These are phyloP conservation scores for Phellinidium pouzarii DNA, from an alignment of 1,284 basidiomycete species.

Conservation along the genomic window DNA sequence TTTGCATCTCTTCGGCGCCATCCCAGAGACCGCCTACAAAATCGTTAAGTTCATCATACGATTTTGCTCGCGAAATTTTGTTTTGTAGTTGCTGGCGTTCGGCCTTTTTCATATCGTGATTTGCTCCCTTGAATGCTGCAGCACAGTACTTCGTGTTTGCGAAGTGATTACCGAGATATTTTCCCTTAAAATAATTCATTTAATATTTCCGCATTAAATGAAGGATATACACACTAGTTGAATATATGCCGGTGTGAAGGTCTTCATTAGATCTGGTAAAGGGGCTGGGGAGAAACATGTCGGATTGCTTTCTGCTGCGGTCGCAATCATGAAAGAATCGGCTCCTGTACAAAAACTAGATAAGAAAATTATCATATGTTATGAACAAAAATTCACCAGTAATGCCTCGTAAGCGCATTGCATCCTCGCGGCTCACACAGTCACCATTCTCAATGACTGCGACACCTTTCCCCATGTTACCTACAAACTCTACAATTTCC, in stretches of 20 bases:
- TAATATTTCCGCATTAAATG: neutral
- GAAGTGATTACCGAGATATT: constrained; percentile 75
- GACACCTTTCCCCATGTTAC: constrained; percentile 60
- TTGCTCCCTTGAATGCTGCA: constrained; percentile 65
- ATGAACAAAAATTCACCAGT: constrained; percentile 49
- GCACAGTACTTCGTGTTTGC: constrained; percentile 91
- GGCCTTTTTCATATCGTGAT: constrained; percentile 47
- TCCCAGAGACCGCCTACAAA: constrained; percentile 50
- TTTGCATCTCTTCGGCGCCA: constrained; percentile 54
- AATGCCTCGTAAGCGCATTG: constrained; percentile 61
- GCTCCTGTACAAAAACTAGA: constrained; percentile 46
- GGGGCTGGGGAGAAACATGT: constrained; percentile 76
- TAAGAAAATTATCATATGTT: neutral
- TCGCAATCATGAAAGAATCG: constrained; percentile 94
- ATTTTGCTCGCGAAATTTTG: constrained; percentile 55
- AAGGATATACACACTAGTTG: constrained; percentile 50
- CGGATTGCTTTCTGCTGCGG: constrained; percentile 90
- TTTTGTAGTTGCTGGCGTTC: constrained; percentile 54
- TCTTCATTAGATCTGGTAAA: constrained; percentile 61
- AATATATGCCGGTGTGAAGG: constrained; percentile 72
- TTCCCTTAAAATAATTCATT: constrained; percentile 34
- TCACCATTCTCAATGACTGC: constrained; percentile 95
- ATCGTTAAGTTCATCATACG: constrained; percentile 52
- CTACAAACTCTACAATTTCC: constrained; percentile 81
- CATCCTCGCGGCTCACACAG: constrained; percentile 76